Evolutionary conservation across 768 basidiomycete genomes (phyloP).

Genomic region (Xerocomellus amylosporus): DNA sequence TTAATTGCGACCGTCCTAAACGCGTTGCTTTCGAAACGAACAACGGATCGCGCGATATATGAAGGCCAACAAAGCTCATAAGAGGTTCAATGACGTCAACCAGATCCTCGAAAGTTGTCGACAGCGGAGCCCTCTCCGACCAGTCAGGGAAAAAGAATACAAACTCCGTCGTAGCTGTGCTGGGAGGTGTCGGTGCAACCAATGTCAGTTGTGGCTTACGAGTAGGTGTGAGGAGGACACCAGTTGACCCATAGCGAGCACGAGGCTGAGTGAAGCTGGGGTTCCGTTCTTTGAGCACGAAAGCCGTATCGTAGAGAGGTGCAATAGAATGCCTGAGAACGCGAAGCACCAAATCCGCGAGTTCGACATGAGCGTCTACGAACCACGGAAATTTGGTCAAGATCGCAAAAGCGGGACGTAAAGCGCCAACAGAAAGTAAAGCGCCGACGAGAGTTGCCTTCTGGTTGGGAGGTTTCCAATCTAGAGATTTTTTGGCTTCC

Average conservation of each 20-base stretch:
- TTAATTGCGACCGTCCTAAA: slow-evolving; percentile 66
- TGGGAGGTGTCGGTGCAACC: slow-evolving; percentile 77
- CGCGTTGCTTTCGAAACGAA: slow-evolving; percentile 80
- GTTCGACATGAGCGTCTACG: slow-evolving; percentile 72
- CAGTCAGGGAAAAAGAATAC: slow-evolving; percentile 91
- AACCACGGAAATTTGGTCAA: slow-evolving; percentile 84
- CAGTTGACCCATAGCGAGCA: slow-evolving; percentile 58
- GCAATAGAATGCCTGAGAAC: slow-evolving; percentile 66
- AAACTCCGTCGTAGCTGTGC: slow-evolving; percentile 71
- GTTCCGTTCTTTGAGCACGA: slow-evolving; percentile 58
- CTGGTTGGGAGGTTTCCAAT: slow-evolving; percentile 60
- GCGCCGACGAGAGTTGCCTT: slow-evolving; percentile 75
- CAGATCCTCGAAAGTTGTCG: slow-evolving; percentile 64
- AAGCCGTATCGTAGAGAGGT: slow-evolving; percentile 54
- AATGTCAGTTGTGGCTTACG: slow-evolving; percentile 70
- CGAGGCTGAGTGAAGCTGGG: slow-evolving; percentile 62
- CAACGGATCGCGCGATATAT: slow-evolving; percentile 73
- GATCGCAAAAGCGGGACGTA: slow-evolving; percentile 74
- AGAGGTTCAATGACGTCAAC: slow-evolving; percentile 74
- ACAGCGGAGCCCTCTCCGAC: slow-evolving; percentile 66
- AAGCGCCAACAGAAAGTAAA: slow-evolving; percentile 82
- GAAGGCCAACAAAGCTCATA: slow-evolving; percentile 74
- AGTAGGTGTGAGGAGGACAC: slow-evolving; percentile 48
- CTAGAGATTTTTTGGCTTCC: slow-evolving; percentile 34
- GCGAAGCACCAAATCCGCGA: slow-evolving; percentile 85